Percentiles rank a stretch among this genome's conserved stretches.
Evolutionary conservation across 345 rosid species (phyloP).

Genomic region (Gossypium raimondii): DNA sequence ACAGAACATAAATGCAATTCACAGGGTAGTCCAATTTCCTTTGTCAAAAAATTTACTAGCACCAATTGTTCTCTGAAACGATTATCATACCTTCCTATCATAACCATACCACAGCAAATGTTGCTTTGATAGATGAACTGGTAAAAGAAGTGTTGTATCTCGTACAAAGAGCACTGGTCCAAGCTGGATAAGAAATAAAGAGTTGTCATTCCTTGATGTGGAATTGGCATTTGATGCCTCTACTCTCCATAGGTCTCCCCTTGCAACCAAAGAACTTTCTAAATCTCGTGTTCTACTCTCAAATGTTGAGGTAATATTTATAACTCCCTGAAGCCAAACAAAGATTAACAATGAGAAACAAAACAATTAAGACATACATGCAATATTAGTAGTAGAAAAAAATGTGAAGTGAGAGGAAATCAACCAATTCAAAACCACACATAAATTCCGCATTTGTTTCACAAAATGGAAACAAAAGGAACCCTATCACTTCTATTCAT

Average conservation of each 20-base stretch:
- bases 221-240: constrained; percentile 76
- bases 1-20: background rate
- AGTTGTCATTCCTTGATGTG: constrained; percentile 54
- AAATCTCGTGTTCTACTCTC: constrained; percentile 67
- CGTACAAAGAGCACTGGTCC: constrained; percentile 92
- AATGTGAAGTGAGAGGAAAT: background rate
- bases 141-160: constrained; percentile 81
- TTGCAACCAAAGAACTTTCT: constrained; percentile 78
- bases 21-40: background rate
- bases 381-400: background rate
- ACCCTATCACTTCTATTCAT: background rate
- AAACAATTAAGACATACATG: background rate
- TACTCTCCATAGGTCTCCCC: constrained; percentile 94
- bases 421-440: background rate
- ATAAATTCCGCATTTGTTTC: background rate
- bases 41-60: background rate
- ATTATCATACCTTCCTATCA: constrained; percentile 71
- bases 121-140: constrained; percentile 87
- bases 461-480: background rate
- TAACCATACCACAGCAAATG: constrained; percentile 99
- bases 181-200: constrained; percentile 89
- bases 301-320: constrained; percentile 75
- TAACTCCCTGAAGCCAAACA: constrained; percentile 48
- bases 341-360: constrained; percentile 10
- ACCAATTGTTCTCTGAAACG: background rate